Evolutionary conservation across 2,329 filamentous ascomycete species (phyloP), one percentile per base, ranked within the genome.

Genomic region (Leptographium wingfieldii): DNA sequence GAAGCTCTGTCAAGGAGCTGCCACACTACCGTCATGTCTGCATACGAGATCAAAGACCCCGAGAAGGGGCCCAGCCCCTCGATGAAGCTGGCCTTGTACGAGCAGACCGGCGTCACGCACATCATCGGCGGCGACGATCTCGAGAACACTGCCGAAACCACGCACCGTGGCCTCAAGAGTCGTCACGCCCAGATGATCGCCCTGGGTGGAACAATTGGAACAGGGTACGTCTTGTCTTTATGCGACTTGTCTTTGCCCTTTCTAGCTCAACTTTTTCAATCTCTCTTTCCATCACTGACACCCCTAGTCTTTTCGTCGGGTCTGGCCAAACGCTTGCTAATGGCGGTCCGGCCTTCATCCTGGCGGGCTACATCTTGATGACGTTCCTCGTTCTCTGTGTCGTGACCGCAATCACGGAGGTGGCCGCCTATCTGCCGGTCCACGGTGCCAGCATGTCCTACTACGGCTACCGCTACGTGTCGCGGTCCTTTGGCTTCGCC

Each of bases 381-480:
- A 73, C 74, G 5, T 46, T 72, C 3, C 63, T 70, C 3, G 70
- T 70, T 1, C 68, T 65, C n/a, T 68, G 66, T 43, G 69, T 76
- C 0, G 66, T 71, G 0, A 67, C 70, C 7, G 68, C 68, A 9
- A 48, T 85, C 61, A 76, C 75, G n/a, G 80, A 82, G 68, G 79
- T 85, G 72, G 80, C 81, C 14, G 76, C 82, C 31, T 84, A 81
- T 72, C 76, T 86, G 54, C 80, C 82, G 5, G 69, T 83, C 63
- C 73, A 80, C 35, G 77, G 78, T 11, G 76, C 76, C 4, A 74
- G 76, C 5, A 74, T 80, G 9, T 73, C 76, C 7, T 69, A 76
- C n/a, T 80, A 77, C 49, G 75, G 76, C 5, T 69, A 73, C 22
- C 71, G 75, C 9, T 77, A 72, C 59, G 74, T 77, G 52, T 74